phyloP scores from a whole-genome alignment of 139 green algal species.

The Diplosphaera chodatii region DNA sequence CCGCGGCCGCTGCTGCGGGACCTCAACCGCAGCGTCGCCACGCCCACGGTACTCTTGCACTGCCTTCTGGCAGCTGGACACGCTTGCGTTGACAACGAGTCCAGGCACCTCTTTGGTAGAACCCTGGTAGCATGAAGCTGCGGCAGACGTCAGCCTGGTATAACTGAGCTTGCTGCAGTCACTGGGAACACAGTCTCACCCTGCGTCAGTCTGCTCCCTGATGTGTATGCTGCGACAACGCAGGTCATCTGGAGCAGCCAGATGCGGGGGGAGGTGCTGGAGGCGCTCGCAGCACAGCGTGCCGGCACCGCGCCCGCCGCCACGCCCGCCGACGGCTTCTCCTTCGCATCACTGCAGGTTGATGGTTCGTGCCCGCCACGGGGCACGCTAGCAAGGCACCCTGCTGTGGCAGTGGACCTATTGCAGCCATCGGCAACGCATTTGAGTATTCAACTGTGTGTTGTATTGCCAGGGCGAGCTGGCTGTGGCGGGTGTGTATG shows the following conservation, averaged over 20 bases:
- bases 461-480: constrained; percentile 72
- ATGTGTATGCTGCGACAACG: not conserved
- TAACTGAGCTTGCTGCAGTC: too few relatives aligned
- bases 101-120: too few relatives aligned
- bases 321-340: constrained; percentile 8
- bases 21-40: constrained; percentile 55
- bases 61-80: too few relatives aligned
- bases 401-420: too few relatives aligned
- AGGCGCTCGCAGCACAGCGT: constrained; percentile 32
- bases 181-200: too few relatives aligned
- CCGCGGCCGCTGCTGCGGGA: constrained; percentile 55
- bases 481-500: constrained; percentile 79
- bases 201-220: too few relatives aligned
- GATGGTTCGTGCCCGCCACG: not conserved
- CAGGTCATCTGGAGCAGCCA: constrained; percentile 83
- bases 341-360: constrained; percentile 12
- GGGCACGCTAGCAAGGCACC: too few relatives aligned
- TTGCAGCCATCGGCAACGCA: too few relatives aligned
- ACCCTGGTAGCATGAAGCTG: too few relatives aligned
- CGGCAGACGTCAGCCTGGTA: too few relatives aligned
- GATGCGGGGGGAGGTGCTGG: constrained; percentile 77
- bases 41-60: constrained; percentile 33
- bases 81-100: too few relatives aligned
- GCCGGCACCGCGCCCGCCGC: constrained; percentile 1
- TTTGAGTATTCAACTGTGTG: too few relatives aligned